Base-by-base conservation (phyloP, 1,284 basidiomycete genomes). In the Ceratobasidium papillatum region DNA sequence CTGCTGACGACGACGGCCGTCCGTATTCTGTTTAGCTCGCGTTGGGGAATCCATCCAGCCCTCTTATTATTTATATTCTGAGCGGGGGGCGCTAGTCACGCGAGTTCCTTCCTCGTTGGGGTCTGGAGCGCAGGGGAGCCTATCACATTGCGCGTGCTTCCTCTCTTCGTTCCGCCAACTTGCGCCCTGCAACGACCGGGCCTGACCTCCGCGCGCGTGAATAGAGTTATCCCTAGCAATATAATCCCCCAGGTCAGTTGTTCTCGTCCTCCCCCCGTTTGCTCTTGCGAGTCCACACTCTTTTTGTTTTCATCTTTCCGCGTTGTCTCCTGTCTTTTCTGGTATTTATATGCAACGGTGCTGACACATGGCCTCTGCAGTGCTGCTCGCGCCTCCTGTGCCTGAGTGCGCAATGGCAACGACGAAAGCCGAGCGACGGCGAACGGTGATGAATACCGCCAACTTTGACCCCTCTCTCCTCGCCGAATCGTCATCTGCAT, bases 391-490 rank as follows among this genome's bases (percentile, higher is more conserved):
- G 3, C 51, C 64, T 51, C 51, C 32, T 58, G 32, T 14, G 3
- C 51, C 17, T 45, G 32, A 2, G 3, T 9, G 22, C 56, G 34
- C 22, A 7, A 61, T 72, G 68, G 68, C 68, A 27, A 61, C 68
- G 9, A 72, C 68, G 25, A 72, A 72, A 27, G 68, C 68, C 7
- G 68, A 72, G 27, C 68, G 68, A 32, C 54, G 68, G 56, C 54
- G 68, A n/a, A 72, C 68, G 27, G 68, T 72, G 27, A 72, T 72
- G 68, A 72, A 72, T 27, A 72, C 68, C 30, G 47, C 38, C 22
- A 47, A 47, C 27, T 72, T 72, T 72, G 68, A 72, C 68, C 68
- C 68, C 41, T 61, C 68, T 32, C 41, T 72, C 68, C 19, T 72
- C 25, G 54, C 68, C 68, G 68, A 51, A 38, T 17, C 47, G 25